A percentile compares a stretch with the other conserved stretches of the same genome.
These are phyloP conservation scores for Erysiphe pulchra DNA, from an alignment of 2,329 filamentous ascomycete genomes.

Conservation along the genomic window DNA sequence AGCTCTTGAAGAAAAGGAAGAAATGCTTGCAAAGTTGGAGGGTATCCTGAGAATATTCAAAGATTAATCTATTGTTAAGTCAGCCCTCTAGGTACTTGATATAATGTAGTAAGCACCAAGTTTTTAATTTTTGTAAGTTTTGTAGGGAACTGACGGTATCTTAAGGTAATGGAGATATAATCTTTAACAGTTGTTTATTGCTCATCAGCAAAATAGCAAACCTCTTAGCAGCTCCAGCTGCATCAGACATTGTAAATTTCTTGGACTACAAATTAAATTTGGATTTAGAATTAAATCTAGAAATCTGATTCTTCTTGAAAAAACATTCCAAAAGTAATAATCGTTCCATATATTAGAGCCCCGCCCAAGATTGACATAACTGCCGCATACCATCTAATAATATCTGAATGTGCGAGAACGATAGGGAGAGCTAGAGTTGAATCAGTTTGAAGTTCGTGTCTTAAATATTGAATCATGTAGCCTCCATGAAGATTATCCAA, in stretches of 20 bases:
- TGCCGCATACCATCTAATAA: slow-evolving; percentile 69
- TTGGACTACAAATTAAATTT: too few relatives aligned
- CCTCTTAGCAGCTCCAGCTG: too few relatives aligned
- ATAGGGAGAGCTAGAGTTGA: slow-evolving; percentile 46
- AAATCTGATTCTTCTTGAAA: slow-evolving; percentile 97
- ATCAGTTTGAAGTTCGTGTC: background rate
- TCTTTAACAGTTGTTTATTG: too few relatives aligned
- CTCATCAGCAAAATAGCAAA: too few relatives aligned
- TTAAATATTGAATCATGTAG: background rate
- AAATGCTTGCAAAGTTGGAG: slow-evolving; percentile 52
- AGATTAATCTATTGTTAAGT: background rate
- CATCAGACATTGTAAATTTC: too few relatives aligned
- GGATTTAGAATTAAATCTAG: slow-evolving; percentile 15
- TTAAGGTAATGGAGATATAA: too few relatives aligned
- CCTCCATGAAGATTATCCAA: background rate
- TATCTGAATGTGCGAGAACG: slow-evolving; percentile 61
- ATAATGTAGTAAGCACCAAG: too few relatives aligned
- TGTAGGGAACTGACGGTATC: too few relatives aligned
- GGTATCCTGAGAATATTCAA: slow-evolving; percentile 10
- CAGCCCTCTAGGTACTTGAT: background rate
- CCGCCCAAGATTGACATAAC: slow-evolving; percentile 87
- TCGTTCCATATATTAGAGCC: slow-evolving; percentile 86
- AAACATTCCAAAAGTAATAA: slow-evolving; percentile 95
- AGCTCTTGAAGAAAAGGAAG: slow-evolving; percentile 57
- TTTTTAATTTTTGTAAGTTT: too few relatives aligned